Percentiles rank a stretch among this genome's conserved stretches.
Conservation (phyloP, 1,139 yeast species). For the Diutina mesorugosa region DNA sequence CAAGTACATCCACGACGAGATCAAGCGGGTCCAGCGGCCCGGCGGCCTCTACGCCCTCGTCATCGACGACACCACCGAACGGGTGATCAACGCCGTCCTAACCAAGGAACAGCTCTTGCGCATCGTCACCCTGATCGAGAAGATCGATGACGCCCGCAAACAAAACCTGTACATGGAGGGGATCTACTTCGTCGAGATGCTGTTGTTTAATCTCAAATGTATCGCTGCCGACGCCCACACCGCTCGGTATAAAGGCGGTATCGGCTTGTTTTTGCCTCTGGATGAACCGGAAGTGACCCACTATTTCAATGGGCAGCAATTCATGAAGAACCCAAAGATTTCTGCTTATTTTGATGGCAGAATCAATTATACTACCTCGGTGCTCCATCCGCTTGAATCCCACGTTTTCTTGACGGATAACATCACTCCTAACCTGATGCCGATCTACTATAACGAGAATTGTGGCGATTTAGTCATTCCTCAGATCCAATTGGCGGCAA, state of each 20-base stretch:
- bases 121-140: conserved; percentile 29
- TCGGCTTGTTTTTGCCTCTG: conserved; percentile 24
- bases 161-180: conserved; percentile 28
- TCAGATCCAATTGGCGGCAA: conserved; percentile 49
- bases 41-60: conserved; percentile 26
- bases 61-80: conserved; percentile 24
- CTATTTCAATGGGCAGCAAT: conserved; percentile 16
- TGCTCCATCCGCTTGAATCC: conserved; percentile 18
- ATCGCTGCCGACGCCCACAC: conserved; percentile 29
- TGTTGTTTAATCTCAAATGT: conserved; percentile 26
- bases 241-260: conserved; percentile 24
- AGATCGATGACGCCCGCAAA: conserved; percentile 22
- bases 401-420: conserved; percentile 27
- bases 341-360: conserved; percentile 15
- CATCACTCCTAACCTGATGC: conserved; percentile 44
- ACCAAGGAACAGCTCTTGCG: conserved; percentile 26
- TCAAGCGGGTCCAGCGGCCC: conserved; percentile 20
- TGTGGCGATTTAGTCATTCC: conserved; percentile 50
- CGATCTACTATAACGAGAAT: conserved; percentile 56
- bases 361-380: not conserved
- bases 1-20: conserved; percentile 21
- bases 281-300: conserved; percentile 9
- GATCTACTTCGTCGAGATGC: conserved; percentile 26
- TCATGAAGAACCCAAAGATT: conserved; percentile 20
- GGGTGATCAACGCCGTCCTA: conserved; percentile 20